phyloP scores from a whole-genome alignment of 2,329 filamentous ascomycete genomes.

The Fusarium austroafricanum region DNA sequence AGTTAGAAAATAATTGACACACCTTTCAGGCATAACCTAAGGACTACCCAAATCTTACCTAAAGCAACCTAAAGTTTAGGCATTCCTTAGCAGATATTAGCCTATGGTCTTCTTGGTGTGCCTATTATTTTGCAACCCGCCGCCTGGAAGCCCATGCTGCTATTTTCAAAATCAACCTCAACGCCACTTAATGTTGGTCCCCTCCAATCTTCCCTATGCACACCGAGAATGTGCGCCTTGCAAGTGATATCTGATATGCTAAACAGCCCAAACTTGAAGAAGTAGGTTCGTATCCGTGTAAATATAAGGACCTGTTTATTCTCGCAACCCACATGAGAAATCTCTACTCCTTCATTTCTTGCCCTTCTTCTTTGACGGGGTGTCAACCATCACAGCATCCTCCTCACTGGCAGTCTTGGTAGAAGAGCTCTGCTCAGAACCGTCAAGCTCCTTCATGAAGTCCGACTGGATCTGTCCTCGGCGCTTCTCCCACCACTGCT shows the following conservation, averaged over 20 bases:
- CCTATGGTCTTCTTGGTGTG: too few species aligned
- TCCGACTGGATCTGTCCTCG: conserved; percentile 77
- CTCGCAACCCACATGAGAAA: neutral
- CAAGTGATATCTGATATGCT: conserved; percentile 14
- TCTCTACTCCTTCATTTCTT: conserved; percentile 54
- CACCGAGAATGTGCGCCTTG: conserved; percentile 5
- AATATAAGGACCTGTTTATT: neutral
- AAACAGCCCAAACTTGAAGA: conserved; percentile 13
- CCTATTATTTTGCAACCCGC: too few species aligned
- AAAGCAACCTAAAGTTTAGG: too few species aligned
- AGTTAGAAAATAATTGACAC: too few species aligned
- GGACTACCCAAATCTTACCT: too few species aligned
- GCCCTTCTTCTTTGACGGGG: conserved; percentile 65
- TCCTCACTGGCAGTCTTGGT: conserved; percentile 53
- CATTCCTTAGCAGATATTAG: too few species aligned
- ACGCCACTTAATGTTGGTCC: conserved; percentile 28
- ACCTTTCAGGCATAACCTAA: too few species aligned
- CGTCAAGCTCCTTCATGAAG: conserved; percentile 87
- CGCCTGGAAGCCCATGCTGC: conserved; percentile 35
- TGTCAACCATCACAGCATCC: conserved; percentile 78
- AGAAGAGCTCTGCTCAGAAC: conserved; percentile 63
- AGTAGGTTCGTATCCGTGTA: conserved; percentile 4
- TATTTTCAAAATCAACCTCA: conserved; percentile 33
- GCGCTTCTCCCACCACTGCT: conserved; percentile 93
- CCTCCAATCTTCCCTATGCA: neutral